Evolutionary conservation across 2,329 filamentous ascomycete genomes (phyloP).

Genomic region (Chalara sp.): DNA sequence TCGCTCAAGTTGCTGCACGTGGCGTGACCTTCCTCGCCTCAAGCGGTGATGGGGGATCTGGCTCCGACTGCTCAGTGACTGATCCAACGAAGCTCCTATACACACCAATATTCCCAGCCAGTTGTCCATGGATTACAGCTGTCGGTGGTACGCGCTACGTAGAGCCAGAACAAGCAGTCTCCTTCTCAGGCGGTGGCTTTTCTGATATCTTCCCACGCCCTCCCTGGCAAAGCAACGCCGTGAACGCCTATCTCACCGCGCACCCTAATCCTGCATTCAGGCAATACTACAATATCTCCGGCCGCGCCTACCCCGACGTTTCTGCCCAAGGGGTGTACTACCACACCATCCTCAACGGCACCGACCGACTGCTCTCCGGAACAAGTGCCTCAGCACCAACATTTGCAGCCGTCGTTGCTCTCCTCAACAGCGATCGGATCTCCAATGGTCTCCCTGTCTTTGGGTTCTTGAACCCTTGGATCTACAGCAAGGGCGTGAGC

Average conservation of each 20-base stretch:
- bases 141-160: constrained; percentile 33
- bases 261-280: constrained; percentile 35
- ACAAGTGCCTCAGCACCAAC: constrained; percentile 50
- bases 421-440: constrained; percentile 57
- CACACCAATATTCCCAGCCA: constrained; percentile 40
- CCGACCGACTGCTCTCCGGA: constrained; percentile 35
- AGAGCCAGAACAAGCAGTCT: constrained; percentile 17
- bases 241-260: constrained; percentile 34
- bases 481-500: constrained; percentile 29
- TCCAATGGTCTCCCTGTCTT: constrained; percentile 38
- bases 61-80: constrained; percentile 20
- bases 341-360: constrained; percentile 28
- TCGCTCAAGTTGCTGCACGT: constrained; percentile 45
- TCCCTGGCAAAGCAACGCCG: constrained; percentile 33
- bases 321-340: constrained; percentile 53
- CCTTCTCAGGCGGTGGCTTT: constrained; percentile 34
- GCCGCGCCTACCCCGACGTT: constrained; percentile 46
- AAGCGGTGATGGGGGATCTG: constrained; percentile 42
- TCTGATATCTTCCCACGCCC: constrained; percentile 36
- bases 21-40: constrained; percentile 42
- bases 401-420: constrained; percentile 49
- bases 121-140: constrained; percentile 44
- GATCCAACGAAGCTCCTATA: constrained; percentile 34
- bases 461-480: constrained; percentile 39
- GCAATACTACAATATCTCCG: constrained; percentile 39